These are phyloP conservation scores for Mycena pura DNA, from an alignment of 768 basidiomycete genomes.

Conservation along the genomic window DNA sequence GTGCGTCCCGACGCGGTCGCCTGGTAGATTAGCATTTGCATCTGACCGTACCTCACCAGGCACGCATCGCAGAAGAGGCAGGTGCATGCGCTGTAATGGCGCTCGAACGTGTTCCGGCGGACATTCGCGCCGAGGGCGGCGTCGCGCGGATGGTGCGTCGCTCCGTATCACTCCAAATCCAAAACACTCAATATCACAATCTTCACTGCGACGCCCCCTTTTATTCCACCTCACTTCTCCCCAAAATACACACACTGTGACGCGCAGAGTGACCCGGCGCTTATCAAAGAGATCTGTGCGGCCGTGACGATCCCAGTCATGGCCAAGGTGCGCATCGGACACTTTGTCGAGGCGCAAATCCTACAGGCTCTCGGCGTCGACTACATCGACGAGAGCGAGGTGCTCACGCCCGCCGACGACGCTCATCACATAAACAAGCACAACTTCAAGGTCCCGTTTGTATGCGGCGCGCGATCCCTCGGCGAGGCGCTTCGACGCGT, in stretches of 20 bases:
- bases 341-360: slow-evolving; percentile 97
- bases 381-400: slow-evolving; percentile 96
- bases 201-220: too few relatives aligned
- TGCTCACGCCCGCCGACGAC: slow-evolving; percentile 95
- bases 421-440: slow-evolving; percentile 98
- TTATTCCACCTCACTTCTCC: too few relatives aligned
- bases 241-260: too few relatives aligned
- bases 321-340: slow-evolving; percentile 93
- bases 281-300: slow-evolving; percentile 96
- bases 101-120: slow-evolving; percentile 92
- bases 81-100: slow-evolving; percentile 99
- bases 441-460: slow-evolving; percentile 92
- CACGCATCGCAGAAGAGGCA: slow-evolving; percentile 95
- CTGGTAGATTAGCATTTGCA: neutral
- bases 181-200: too few relatives aligned
- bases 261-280: slow-evolving; percentile 83
- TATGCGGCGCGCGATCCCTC: slow-evolving; percentile 93
- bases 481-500: slow-evolving; percentile 97
- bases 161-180: neutral
- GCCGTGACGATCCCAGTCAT: slow-evolving; percentile 98
- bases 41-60: slow-evolving; percentile 53
- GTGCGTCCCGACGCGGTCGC: slow-evolving; percentile 30
- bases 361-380: slow-evolving; percentile 93
- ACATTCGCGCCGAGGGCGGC: slow-evolving; percentile 90
- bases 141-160: slow-evolving; percentile 91